Base-by-base conservation (phyloP, 2,329 filamentous ascomycete genomes). In the Colletotrichum spinosum region DNA sequence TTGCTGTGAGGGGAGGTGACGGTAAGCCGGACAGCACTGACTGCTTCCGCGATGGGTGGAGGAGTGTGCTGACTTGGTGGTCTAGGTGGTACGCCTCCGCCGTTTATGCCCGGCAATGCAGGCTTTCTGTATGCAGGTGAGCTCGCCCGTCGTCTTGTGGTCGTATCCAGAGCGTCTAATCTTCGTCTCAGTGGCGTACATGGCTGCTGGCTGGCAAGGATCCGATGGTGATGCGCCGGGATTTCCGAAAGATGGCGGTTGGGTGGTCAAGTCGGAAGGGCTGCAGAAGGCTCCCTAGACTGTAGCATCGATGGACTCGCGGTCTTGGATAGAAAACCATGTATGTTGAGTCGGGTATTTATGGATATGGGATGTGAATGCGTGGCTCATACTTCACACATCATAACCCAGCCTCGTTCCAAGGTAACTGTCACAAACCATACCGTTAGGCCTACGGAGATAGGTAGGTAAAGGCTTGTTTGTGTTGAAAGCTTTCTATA, bases 81-180 rank as follows among this genome's bases (percentile, higher is more conserved):
- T 37, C 3, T 1, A 64, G 61, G 61, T n/a, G 61, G 61, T 1
- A 74, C 72, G 1, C 75, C 75, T 35, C 67, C 78, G 52, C 69
- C 78, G 37, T 79, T 78, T 52, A 74, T 79, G 69, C 75, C 78
- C 0, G 77, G 77, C 1, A 79, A 79, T 58, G 77, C 77, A 6
- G 77, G 73, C 0, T 77, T 79, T 13, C 70, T 79, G 8, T 72
- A 77, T 4, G 76, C 76, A 25, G 70, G 72, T 72, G 59, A 51
- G 71, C 68, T 12, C 42, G 0, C 38, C 8, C 3, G 2, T 6
- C 9, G 7, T 11, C 2, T 0, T 4, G 17, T 12, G 0, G n/a
- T 15, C 5, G 6, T 0, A 8, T 2, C 11, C 2, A 13, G 6
- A 6, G 10, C 1, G 8, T 37, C 54, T 37, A 11, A 52, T 10